Percentiles rank a stretch among this genome's conserved stretches.
phyloP scores from a whole-genome alignment of 345 rosid genomes.

The Melastoma malabathricum region DNA sequence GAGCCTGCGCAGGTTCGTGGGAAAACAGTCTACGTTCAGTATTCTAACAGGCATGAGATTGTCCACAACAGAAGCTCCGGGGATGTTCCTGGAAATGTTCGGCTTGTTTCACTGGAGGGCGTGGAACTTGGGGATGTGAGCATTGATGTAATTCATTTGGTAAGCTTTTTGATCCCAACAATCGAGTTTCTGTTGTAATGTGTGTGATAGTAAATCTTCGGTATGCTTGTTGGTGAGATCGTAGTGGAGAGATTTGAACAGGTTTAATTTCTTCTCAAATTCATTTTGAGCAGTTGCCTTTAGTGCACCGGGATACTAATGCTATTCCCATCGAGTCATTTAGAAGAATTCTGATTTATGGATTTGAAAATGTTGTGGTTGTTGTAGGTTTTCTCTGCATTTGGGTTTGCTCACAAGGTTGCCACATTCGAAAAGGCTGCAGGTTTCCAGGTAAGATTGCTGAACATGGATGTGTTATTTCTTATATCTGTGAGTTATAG shows the following conservation, averaged over 20 bases:
- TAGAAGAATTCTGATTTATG: neutral
- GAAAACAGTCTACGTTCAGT: constrained; percentile 88
- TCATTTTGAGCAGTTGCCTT: too few species aligned
- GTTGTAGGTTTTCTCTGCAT: constrained; percentile 81
- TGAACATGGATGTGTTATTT: too few species aligned
- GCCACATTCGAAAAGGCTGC: constrained; percentile 97
- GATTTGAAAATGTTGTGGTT: neutral
- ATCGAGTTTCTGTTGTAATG: neutral
- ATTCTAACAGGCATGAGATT: constrained; percentile 89
- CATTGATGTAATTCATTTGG: constrained; percentile 94
- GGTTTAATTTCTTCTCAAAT: too few species aligned
- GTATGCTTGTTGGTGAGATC: too few species aligned
- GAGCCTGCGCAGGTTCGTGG: constrained; percentile 98
- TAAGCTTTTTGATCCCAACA: constrained; percentile 17
- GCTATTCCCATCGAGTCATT: too few species aligned
- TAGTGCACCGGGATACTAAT: too few species aligned
- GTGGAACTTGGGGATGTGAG: constrained; percentile 85
- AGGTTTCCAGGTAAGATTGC: constrained; percentile 70
- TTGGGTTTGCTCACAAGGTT: constrained; percentile 94
- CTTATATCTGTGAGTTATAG: neutral
- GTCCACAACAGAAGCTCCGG: constrained; percentile 96
- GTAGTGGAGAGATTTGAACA: too few species aligned
- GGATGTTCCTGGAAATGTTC: constrained; percentile 91
- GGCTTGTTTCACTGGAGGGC: constrained; percentile 88
- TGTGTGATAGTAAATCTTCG: too few species aligned